Evolutionary conservation across 2,329 filamentous ascomycete genomes (phyloP), one percentile per base, ranked within the genome.

Genomic region (Clarireedia paspali): DNA sequence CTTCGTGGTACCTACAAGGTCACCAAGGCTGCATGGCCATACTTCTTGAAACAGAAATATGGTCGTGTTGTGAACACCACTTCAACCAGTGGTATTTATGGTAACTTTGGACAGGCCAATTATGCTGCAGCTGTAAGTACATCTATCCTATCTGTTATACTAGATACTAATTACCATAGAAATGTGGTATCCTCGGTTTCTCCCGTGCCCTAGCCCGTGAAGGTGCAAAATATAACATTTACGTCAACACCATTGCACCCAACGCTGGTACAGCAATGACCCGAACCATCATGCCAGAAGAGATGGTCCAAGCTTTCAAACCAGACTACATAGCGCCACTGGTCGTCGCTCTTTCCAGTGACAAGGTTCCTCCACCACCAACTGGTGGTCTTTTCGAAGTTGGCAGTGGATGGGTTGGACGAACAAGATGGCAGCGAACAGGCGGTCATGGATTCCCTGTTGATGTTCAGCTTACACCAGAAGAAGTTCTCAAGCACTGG

Each of bases 241-340:
- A 84, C 67, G 89, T 96, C 72, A 99, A 99, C 81, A 96, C 91
- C 57, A 96, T 99, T 68, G 94, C 94, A 24, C 94, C 94, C 64
- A 99, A 97, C 68, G 94, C 94, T 40, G 94, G 94, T 66, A 99
- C 94, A 46, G 85, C 87, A 70, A 94, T 99, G 89, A 99, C 94
- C 55, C 83, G 85, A 64, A 92, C 89, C 50, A 89, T 99, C 71
- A 82, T 99, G 79, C 94, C 94, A 30, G 91, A 96, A 74, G 94
- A 99, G 77, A 84, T 97, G 77, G 91, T 99, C 17, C 91, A 97
- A 77, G 92, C 94, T 47, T 96, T 99, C 81, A 99, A 97, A 84
- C 94, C 94, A 58, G 92, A 97, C 70, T 97, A 96, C 74, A 91
- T 99, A 72, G 94, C 94, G 53, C 94, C 94, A 59, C 76, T 97